Evolutionary conservation across 768 basidiomycete genomes (phyloP).

Genomic region (Lactifluus subvellereus): DNA sequence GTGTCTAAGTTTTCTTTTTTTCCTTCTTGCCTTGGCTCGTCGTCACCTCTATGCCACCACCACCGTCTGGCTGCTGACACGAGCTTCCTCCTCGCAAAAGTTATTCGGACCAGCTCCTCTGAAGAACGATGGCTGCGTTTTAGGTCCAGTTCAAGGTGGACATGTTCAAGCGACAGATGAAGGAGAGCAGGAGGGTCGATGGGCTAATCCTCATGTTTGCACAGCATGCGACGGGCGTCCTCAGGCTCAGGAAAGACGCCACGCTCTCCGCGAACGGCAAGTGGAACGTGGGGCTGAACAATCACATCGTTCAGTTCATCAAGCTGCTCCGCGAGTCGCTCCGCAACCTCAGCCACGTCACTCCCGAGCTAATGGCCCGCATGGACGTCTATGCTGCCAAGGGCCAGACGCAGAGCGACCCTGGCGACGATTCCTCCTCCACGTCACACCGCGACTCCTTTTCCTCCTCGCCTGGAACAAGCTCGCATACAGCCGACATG

Average conservation of each 20-base stretch:
- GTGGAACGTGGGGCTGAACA: conserved; percentile 91
- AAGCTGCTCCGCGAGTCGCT: conserved; percentile 80
- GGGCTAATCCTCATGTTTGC: conserved; percentile 96
- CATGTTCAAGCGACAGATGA: conserved; percentile 82
- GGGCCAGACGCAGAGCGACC: conserved; percentile 46
- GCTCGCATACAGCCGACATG: conserved; percentile 65
- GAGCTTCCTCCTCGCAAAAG: conserved; percentile 35
- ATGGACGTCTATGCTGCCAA: conserved; percentile 82
- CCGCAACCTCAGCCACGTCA: conserved; percentile 63
- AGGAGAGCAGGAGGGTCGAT: conserved; percentile 95
- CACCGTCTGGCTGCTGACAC: not conserved
- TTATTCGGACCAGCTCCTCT: conserved; percentile 84
- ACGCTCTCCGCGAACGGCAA: conserved; percentile 66
- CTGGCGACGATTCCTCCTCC: conserved; percentile 61
- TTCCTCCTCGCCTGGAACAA: conserved; percentile 33
- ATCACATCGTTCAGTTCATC: conserved; percentile 86
- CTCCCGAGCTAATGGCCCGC: conserved; percentile 74
- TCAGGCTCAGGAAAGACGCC: conserved; percentile 73
- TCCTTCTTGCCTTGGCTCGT: not conserved
- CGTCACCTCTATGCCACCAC: no score
- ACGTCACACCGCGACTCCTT: conserved; percentile 53
- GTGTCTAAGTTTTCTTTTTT: conserved; percentile 31
- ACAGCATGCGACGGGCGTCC: conserved; percentile 74
- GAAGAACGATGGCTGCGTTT: conserved; percentile 88
- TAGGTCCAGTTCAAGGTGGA: conserved; percentile 87